Conservation (phyloP, 768 basidiomycete species). For the Termitomyces sp. region DNA sequence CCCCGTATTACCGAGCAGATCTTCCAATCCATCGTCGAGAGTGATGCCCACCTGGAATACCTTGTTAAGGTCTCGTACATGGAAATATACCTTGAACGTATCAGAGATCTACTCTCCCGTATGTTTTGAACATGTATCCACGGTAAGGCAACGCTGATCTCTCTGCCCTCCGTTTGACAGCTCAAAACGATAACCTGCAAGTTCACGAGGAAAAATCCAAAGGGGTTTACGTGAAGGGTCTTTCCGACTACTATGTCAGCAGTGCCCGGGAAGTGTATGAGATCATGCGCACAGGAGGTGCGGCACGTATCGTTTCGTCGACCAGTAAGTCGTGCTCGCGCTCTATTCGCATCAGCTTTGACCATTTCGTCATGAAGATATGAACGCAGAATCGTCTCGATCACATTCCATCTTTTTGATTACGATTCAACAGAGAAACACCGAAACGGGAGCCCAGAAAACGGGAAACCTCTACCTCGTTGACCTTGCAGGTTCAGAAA, state of each 20-base stretch:
- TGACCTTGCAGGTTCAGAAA: constrained; percentile 97
- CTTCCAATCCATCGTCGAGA: constrained; percentile 95
- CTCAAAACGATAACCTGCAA: constrained; percentile 97
- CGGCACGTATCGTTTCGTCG: constrained; percentile 85
- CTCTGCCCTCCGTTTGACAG: constrained; percentile 28
- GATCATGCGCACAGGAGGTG: constrained; percentile 96
- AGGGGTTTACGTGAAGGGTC: constrained; percentile 96
- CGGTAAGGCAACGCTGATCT: neutral
- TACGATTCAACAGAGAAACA: constrained; percentile 94
- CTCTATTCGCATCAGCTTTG: neutral
- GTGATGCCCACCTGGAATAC: constrained; percentile 93
- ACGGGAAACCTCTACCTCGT: constrained; percentile 96
- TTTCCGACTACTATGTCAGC: constrained; percentile 97
- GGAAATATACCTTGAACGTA: constrained; percentile 98
- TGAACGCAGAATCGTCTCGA: constrained; percentile 99
- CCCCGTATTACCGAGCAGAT: constrained; percentile 99
- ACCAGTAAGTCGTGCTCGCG: constrained; percentile 65
- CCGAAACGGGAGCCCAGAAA: constrained; percentile 93
- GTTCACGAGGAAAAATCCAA: constrained; percentile 97
- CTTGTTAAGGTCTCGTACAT: constrained; percentile 99
- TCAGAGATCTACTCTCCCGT: constrained; percentile 95
- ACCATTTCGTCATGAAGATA: constrained; percentile 52
- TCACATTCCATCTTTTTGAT: constrained; percentile 99
- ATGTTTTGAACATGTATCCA: constrained; percentile 28
- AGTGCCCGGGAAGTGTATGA: constrained; percentile 95